These are phyloP conservation scores for Endocarpon pusillum DNA, from an alignment of 495 filamentous ascomycete species.

Conservation along the genomic window DNA sequence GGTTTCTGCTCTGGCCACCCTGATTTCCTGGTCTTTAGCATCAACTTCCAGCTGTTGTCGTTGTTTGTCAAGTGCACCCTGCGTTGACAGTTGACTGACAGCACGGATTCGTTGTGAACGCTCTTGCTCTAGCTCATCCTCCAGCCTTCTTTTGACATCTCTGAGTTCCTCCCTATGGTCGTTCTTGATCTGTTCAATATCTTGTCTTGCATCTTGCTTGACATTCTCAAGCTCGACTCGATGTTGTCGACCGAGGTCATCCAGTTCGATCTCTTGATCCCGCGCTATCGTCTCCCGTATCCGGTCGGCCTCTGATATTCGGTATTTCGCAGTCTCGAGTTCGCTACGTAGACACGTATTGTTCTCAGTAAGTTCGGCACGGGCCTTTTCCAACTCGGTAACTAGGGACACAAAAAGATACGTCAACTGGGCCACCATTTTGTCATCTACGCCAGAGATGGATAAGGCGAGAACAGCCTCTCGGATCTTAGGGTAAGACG, in stretches of 20 bases:
- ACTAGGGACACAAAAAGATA: constrained; percentile 30
- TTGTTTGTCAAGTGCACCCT: constrained; percentile 44
- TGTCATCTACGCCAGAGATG: not conserved
- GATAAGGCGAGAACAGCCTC: no score
- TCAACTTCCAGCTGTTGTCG: constrained; percentile 43
- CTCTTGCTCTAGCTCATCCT: constrained; percentile 49
- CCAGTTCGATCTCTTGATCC: constrained; percentile 38
- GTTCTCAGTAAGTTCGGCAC: constrained; percentile 34
- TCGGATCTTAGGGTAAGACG: constrained; percentile 12
- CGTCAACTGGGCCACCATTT: constrained; percentile 1
- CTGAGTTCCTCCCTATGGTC: constrained; percentile 33
- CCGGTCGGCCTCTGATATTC: constrained; percentile 23
- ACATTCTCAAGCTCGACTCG: constrained; percentile 29
- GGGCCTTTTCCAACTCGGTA: constrained; percentile 43
- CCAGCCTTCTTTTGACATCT: constrained; percentile 28
- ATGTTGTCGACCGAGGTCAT: constrained; percentile 35
- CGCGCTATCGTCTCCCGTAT: constrained; percentile 33
- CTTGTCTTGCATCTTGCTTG: constrained; percentile 22
- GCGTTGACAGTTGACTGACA: constrained; percentile 43
- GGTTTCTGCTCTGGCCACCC: constrained; percentile 32
- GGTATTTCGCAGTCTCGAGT: constrained; percentile 36
- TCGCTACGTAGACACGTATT: constrained; percentile 41
- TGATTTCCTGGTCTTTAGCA: constrained; percentile 42
- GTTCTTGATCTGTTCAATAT: constrained; percentile 20
- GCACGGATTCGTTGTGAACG: constrained; percentile 39